Base-by-base conservation (phyloP, 495 filamentous ascomycete species). In the Neurospora terricola region DNA sequence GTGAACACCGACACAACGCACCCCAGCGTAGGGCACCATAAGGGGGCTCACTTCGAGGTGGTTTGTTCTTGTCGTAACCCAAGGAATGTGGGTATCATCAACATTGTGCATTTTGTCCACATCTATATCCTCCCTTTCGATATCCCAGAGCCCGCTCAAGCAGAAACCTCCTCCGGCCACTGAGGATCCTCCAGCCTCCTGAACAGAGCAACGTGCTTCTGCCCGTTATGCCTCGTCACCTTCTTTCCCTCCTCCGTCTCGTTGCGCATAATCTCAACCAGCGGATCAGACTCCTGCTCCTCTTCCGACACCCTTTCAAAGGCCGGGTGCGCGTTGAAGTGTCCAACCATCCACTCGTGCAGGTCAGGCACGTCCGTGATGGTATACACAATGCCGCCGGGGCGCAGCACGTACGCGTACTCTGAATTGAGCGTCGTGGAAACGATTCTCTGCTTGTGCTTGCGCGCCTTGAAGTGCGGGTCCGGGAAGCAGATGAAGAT, bases 401-500 rank as follows among this genome's bases (percentile, higher is more conserved):
- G 94, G 69, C 86, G 84, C 74, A 99, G 76, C 10, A 92, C 91
- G 79, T 92, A 99, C 1, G 96, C 96, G 81, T 99, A 99, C 82
- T 99, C 96, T 0, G 93, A 91, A 77, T 92, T 93, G 72, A 99
- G 84, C 6, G 91, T 92, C 69, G 91, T 86, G n/a, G 92, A 93
- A 30, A 99, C 91, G 78, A 99, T 99, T 7, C 96, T 85, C 72
- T 94, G 93, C 82, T 98, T 99, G 83, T 97, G 96, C 83, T 99
- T 99, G 70, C 95, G 89, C 34, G 91, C 88, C 84, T 99, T 99
- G 86, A 99, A 99, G 81, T 99, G 96, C 74, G 96, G 96, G 78
- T 99, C 96, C 0, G 96, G 96, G 82, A 99, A 99, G 84, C 96
- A 98, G 78, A 99, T 92, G 81, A 98, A 99, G 80, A 97, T 91